Evolutionary conservation across 2,329 filamentous ascomycete genomes (phyloP).

Genomic region (Trichocomaceae sp.): DNA sequence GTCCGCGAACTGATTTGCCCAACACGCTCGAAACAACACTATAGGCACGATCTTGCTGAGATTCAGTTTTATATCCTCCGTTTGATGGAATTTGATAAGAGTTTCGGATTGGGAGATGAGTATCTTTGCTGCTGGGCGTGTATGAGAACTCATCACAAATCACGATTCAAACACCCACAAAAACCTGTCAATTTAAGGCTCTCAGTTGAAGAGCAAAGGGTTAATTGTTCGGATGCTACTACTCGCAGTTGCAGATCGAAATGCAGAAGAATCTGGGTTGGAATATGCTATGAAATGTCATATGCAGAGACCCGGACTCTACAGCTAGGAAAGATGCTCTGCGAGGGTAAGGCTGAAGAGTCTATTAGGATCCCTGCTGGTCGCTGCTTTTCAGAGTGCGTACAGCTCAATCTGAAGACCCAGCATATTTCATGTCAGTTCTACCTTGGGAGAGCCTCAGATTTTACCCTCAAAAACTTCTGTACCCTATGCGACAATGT

Average conservation of each 20-base stretch:
- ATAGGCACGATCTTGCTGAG: conserved; percentile 6
- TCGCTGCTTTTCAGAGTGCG: conserved; percentile 14
- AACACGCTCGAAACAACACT: background rate
- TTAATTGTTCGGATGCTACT: background rate
- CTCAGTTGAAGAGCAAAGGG: conserved; percentile 6
- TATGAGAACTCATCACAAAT: background rate
- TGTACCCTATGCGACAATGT: background rate
- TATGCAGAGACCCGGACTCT: conserved; percentile 4
- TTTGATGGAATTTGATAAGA: conserved; percentile 6
- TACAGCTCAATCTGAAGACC: conserved; percentile 1
- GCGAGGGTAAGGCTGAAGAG: background rate
- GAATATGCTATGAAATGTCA: conserved; percentile 2
- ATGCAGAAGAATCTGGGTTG: conserved; percentile 1
- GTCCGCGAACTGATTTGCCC: background rate
- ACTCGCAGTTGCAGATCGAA: background rate
- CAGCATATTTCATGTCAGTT: background rate
- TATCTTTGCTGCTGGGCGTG: conserved; percentile 6
- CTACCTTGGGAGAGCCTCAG: conserved; percentile 5
- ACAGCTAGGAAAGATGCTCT: background rate
- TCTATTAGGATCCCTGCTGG: conserved; percentile 9
- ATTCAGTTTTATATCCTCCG: conserved; percentile 5
- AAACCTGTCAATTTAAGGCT: conserved; percentile 6
- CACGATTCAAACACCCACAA: background rate
- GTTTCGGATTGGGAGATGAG: background rate
- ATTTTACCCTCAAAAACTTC: background rate